Percentiles rank a stretch among this genome's conserved stretches.
Evolutionary conservation across 768 basidiomycete species (phyloP).

Genomic region (Lactarius akahatsu): DNA sequence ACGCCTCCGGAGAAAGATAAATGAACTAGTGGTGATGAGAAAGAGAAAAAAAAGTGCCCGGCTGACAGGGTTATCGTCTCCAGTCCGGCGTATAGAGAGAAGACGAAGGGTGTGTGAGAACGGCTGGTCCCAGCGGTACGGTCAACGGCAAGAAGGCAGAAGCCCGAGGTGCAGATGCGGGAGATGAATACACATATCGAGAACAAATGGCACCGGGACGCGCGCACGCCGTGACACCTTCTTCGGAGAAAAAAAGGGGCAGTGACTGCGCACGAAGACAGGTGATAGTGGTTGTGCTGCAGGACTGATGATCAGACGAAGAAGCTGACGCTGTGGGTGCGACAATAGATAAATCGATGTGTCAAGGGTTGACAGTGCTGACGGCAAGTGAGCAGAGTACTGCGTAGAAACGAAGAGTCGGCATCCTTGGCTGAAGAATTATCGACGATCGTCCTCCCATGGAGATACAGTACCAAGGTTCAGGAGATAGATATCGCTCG

Average conservation of each 20-base stretch:
- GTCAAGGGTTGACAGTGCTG: background rate
- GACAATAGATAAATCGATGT: background rate
- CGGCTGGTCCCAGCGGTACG: background rate
- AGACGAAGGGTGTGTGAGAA: background rate
- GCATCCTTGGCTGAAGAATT: background rate
- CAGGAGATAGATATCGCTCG: background rate
- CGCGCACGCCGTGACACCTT: conserved; percentile 4
- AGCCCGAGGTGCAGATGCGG: background rate
- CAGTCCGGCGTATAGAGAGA: background rate
- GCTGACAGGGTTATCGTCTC: background rate
- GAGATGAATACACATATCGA: background rate
- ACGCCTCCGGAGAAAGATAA: background rate
- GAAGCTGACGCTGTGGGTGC: background rate
- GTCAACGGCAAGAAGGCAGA: conserved; percentile 6
- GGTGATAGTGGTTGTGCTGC: background rate
- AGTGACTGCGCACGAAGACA: conserved; percentile 1
- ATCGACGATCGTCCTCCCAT: background rate
- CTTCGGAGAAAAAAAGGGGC: background rate
- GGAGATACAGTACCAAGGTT: background rate
- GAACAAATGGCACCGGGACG: background rate
- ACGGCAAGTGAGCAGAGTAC: background rate
- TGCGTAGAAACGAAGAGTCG: background rate
- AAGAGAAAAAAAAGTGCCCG: background rate
- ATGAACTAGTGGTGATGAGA: background rate
- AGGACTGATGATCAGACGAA: conserved; percentile 4